Evolutionary conservation across 345 rosid species (phyloP), one percentile per base, ranked within the genome.

Genomic region (Sonneratia alba): DNA sequence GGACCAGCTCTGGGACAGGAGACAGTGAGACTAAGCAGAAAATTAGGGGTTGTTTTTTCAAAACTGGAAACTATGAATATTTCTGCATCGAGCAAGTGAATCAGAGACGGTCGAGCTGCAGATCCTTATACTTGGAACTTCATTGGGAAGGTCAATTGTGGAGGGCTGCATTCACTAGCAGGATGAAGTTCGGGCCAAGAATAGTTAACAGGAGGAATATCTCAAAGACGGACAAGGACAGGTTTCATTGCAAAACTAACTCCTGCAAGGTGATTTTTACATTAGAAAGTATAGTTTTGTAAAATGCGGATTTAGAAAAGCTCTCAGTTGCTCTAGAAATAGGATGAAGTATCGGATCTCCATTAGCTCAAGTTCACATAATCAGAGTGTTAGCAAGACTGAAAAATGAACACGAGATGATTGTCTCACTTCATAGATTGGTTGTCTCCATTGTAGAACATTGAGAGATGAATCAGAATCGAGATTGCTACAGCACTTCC

Each of bases 1-100:
- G 71, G 72, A 22, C 75, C 86, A 12, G 73, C 71, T 15, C 78
- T 72, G 1, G 71, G 36, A 19, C 57, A 1, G 45, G 42, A 70
- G 36, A 36, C 27, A 21, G 71, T 34, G 22, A 68, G 7, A 47
- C 34, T 47, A 43, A 47, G 42, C 38, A 53, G 51, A 70, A 36
- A 42, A 42, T 9, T 42, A 42, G 45, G 45, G 2, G 10, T 1
- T 22, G 66, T 13, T 4, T 10, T 22, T 6, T 34, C 43, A 21
- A 24, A 63, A 27, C 36, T 24, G n/a, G 9, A 6, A 65, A 2
- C 2, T 34, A 7, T 3, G 43, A 65, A 34, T 22, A 14, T 65
- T 14, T 38, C 40, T 19, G 21, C 68, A 66, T 66, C 11, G 16
- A 11, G 11, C 11, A 12, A 62, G 18, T 62, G 66, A 32, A 62